Percentiles rank a stretch among this genome's conserved stretches.
Conservation (phyloP, 1,284 basidiomycete species). For the Trichosporon faecale region DNA sequence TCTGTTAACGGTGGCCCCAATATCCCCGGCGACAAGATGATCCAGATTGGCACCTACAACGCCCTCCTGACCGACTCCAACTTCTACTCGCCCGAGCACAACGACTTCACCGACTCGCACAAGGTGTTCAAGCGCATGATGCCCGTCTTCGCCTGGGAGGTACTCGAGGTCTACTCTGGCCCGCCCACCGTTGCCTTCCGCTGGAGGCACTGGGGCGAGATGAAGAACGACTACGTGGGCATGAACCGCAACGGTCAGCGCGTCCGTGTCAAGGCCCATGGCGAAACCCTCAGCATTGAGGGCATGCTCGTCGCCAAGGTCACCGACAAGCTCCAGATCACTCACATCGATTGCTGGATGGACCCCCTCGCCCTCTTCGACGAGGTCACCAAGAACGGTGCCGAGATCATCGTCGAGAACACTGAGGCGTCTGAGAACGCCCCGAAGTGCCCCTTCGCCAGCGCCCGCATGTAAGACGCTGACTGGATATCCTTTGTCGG, state of each 20-base stretch:
- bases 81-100: slow-evolving; percentile 20
- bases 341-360: slow-evolving; percentile 20
- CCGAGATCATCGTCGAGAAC: slow-evolving; percentile 18
- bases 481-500: not conserved
- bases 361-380: slow-evolving; percentile 22
- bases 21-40: slow-evolving; percentile 18
- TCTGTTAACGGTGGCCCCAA: slow-evolving; percentile 19
- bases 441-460: slow-evolving; percentile 3
- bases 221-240: slow-evolving; percentile 27
- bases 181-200: slow-evolving; percentile 21
- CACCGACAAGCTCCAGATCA: slow-evolving; percentile 23
- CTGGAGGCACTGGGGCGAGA: slow-evolving; percentile 26
- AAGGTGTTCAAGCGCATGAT: slow-evolving; percentile 28
- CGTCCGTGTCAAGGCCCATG: slow-evolving; percentile 25
- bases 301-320: slow-evolving; percentile 20
- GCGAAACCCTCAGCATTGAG: slow-evolving; percentile 19
- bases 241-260: slow-evolving; percentile 21
- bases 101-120: slow-evolving; percentile 20
- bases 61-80: slow-evolving; percentile 18
- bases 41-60: slow-evolving; percentile 23
- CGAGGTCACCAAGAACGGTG: slow-evolving; percentile 22
- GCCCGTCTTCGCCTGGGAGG: slow-evolving; percentile 25
- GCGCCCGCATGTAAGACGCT: not conserved
- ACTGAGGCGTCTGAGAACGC: not conserved
- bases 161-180: slow-evolving; percentile 25